phyloP scores from a whole-genome alignment of 225 moss, liverwort and hornwort genomes.

The Marchantia polymorpha region DNA sequence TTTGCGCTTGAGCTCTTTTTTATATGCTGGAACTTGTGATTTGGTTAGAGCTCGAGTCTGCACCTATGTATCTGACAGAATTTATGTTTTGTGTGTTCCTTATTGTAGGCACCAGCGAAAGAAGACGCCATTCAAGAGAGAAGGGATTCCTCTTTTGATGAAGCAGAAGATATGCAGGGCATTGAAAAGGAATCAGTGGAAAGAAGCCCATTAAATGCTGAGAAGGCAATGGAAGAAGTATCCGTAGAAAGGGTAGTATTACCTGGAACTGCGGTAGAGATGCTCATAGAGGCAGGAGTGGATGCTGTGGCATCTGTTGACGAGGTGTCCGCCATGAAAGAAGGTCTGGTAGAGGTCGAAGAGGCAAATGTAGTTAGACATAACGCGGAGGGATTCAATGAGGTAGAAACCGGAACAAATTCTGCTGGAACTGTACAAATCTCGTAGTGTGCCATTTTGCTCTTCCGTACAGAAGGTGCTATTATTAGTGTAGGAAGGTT shows the following conservation, averaged over 20 bases:
- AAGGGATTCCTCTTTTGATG: background rate
- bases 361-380: background rate
- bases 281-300: background rate
- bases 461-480: background rate
- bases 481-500: background rate
- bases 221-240: background rate
- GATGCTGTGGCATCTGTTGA: background rate
- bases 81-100: no score
- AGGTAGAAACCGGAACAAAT: background rate
- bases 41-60: no score
- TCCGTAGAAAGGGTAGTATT: background rate
- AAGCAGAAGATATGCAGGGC: background rate
- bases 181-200: background rate
- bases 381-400: background rate
- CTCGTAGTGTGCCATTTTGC: conserved; percentile 1
- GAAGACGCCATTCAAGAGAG: background rate
- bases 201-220: background rate
- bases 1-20: no score
- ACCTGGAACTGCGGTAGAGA: background rate
- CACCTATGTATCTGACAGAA: no score
- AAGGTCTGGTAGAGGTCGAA: background rate
- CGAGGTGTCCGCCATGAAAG: background rate
- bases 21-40: no score
- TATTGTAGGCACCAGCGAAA: no score
- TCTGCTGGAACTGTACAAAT: conserved; percentile 1